Conservation (phyloP, 108 stramenopile genomes). For the Cylindrotheca fusiformis region DNA sequence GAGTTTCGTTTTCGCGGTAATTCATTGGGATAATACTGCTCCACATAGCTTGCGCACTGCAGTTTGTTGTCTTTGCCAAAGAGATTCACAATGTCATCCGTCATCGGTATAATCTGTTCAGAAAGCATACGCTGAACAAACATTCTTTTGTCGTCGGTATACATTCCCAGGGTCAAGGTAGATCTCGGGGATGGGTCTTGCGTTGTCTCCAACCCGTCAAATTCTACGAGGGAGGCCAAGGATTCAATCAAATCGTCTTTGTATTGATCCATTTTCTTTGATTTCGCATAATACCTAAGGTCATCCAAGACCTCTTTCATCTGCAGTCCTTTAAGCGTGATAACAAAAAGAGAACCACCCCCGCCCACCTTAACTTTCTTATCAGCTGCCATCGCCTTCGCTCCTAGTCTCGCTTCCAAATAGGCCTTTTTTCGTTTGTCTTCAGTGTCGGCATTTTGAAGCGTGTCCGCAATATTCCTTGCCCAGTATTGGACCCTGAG, state of each 20-base stretch:
- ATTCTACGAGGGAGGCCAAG: slow-evolving; percentile 73
- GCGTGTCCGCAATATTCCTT: slow-evolving; percentile 24
- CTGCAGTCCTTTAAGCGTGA: slow-evolving; percentile 50
- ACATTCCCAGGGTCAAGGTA: slow-evolving; percentile 61
- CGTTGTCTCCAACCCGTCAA: slow-evolving; percentile 82
- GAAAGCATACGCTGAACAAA: slow-evolving; percentile 68
- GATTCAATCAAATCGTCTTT: slow-evolving; percentile 49
- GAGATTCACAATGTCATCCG: slow-evolving; percentile 10
- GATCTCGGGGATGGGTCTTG: slow-evolving; percentile 77
- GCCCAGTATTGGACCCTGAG: slow-evolving; percentile 73
- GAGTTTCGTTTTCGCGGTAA: neutral
- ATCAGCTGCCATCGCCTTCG: slow-evolving; percentile 69
- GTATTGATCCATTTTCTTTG: slow-evolving; percentile 6
- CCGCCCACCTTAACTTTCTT: slow-evolving; percentile 66
- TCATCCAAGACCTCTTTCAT: slow-evolving; percentile 61
- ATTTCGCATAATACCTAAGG: slow-evolving; percentile 43
- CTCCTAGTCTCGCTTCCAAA: slow-evolving; percentile 72
- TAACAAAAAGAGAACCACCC: slow-evolving; percentile 40
- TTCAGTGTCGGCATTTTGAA: slow-evolving; percentile 14
- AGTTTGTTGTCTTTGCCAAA: slow-evolving; percentile 19
- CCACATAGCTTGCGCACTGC: slow-evolving; percentile 11
- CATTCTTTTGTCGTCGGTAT: slow-evolving; percentile 44
- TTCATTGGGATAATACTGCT: slow-evolving; percentile 24
- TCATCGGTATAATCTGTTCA: slow-evolving; percentile 58
- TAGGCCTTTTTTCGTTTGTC: slow-evolving; percentile 43